These are phyloP conservation scores for Pythium rishiriense DNA, from an alignment of 352 stramenopile genomes.

Conservation along the genomic window DNA sequence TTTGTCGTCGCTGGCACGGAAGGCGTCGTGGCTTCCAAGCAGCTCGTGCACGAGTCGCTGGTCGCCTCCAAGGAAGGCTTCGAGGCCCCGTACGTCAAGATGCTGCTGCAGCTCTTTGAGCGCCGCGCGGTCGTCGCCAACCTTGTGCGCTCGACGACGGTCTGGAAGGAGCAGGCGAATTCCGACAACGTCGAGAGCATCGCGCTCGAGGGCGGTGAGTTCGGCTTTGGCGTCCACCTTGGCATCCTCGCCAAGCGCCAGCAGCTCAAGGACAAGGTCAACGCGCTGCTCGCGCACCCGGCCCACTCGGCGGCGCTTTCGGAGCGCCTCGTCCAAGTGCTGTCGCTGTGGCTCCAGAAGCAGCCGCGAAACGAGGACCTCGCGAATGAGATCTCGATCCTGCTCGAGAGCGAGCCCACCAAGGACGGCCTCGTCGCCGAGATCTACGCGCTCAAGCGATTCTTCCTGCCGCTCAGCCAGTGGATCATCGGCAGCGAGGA, in stretches of 20 bases:
- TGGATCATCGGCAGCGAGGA: slow-evolving; percentile 82
- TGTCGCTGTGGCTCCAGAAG: slow-evolving; percentile 50
- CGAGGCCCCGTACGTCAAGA: slow-evolving; percentile 77
- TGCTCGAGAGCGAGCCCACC: slow-evolving; percentile 65
- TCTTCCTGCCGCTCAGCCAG: slow-evolving; percentile 71
- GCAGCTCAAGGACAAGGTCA: slow-evolving; percentile 68
- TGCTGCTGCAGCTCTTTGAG: slow-evolving; percentile 76
- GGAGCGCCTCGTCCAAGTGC: slow-evolving; percentile 46
- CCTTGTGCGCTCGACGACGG: slow-evolving; percentile 60
- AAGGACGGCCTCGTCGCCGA: slow-evolving; percentile 41
- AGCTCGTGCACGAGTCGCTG: slow-evolving; percentile 52
- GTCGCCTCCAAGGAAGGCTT: slow-evolving; percentile 61
- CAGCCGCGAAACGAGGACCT: slow-evolving; percentile 58
- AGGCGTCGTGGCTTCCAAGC: slow-evolving; percentile 31
- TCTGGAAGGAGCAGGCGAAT: slow-evolving; percentile 65
- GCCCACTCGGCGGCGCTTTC: slow-evolving; percentile 34
- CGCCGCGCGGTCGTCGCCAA: slow-evolving; percentile 72
- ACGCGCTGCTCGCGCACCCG: slow-evolving; percentile 35
- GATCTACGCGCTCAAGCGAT: slow-evolving; percentile 55
- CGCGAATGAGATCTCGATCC: slow-evolving; percentile 60
- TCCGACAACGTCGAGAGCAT: slow-evolving; percentile 33
- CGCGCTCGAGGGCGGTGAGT: slow-evolving; percentile 61
- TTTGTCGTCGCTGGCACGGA: slow-evolving; percentile 60
- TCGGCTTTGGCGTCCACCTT: slow-evolving; percentile 73
- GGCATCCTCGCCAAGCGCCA: slow-evolving; percentile 69